phyloP scores from a whole-genome alignment of 1,284 basidiomycete species.

The Meripilus lineatus region DNA sequence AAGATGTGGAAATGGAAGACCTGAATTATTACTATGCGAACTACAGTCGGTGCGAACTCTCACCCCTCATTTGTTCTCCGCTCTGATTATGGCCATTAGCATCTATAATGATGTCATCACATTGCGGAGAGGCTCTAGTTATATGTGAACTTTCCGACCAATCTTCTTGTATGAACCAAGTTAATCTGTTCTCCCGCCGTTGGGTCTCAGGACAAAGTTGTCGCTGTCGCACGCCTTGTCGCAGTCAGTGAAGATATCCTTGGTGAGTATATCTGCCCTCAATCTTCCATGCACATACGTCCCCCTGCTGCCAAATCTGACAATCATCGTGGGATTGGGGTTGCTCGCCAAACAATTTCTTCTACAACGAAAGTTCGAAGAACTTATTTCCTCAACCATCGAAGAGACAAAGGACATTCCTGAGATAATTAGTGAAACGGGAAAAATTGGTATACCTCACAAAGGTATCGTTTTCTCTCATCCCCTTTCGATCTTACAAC shows the following conservation, averaged over 20 bases:
- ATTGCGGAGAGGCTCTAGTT: conserved; percentile 88
- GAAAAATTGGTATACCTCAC: conserved; percentile 87
- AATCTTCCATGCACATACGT: conserved; percentile 1
- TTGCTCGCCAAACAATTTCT: background rate
- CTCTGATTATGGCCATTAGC: conserved; percentile 34
- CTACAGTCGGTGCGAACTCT: conserved; percentile 73
- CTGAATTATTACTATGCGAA: conserved; percentile 97
- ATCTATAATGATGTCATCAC: conserved; percentile 99
- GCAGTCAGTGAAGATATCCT: conserved; percentile 95
- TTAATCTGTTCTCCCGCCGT: conserved; percentile 9
- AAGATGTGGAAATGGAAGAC: conserved; percentile 93
- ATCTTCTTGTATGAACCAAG: conserved; percentile 15
- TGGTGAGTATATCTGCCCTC: conserved; percentile 41
- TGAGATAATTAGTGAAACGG: conserved; percentile 88
- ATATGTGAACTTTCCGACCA: conserved; percentile 66
- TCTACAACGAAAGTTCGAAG: conserved; percentile 76
- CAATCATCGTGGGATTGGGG: conserved; percentile 3
- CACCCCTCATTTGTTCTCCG: conserved; percentile 6
- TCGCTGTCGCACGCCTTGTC: conserved; percentile 92
- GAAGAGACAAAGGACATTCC: conserved; percentile 97
- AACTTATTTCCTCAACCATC: conserved; percentile 89
- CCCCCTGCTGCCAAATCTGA: background rate
- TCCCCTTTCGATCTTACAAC: conserved; percentile 5
- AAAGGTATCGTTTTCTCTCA: conserved; percentile 42
- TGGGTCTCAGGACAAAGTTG: conserved; percentile 77